Evolutionary conservation across 2,329 filamentous ascomycete genomes (phyloP).

Genomic region (Fragosphaeria purpurea): DNA sequence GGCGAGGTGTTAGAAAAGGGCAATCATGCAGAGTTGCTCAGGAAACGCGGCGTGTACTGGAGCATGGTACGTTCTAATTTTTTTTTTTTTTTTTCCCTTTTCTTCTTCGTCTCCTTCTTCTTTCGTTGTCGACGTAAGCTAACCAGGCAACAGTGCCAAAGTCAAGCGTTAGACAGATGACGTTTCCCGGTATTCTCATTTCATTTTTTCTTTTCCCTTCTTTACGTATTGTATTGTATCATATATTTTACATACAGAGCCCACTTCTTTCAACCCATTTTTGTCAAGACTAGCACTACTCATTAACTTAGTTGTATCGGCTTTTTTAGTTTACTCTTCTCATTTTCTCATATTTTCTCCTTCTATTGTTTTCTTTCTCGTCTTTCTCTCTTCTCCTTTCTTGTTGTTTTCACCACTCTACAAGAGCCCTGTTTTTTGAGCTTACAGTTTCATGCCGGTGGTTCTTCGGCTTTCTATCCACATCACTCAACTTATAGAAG

Average conservation of each 20-base stretch:
- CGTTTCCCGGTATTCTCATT: background rate
- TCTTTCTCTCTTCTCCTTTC: background rate
- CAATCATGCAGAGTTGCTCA: conserved; percentile 40
- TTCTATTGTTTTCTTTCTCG: background rate
- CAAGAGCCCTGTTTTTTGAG: too few relatives aligned
- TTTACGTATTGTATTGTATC: background rate
- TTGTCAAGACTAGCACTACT: too few relatives aligned
- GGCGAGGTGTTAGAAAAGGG: conserved; percentile 48
- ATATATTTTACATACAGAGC: too few relatives aligned
- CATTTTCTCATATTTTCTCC: background rate
- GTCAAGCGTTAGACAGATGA: conserved; percentile 42
- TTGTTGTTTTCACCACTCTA: background rate
- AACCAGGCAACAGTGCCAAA: conserved; percentile 38
- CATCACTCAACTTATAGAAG: too few relatives aligned
- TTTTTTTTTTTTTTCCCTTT: conserved; percentile 1
- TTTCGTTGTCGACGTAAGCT: background rate
- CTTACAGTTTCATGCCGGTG: too few relatives aligned
- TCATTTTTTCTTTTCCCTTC: background rate
- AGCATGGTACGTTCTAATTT: conserved; percentile 39
- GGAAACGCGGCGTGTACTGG: conserved; percentile 44
- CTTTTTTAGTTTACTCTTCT: too few relatives aligned
- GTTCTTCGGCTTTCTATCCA: too few relatives aligned
- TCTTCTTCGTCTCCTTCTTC: background rate
- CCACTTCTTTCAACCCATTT: too few relatives aligned
- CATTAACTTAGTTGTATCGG: too few relatives aligned